These are phyloP conservation scores for Naegleria fowleri DNA, from an alignment of 208 protist genomes.

Conservation along the genomic window DNA sequence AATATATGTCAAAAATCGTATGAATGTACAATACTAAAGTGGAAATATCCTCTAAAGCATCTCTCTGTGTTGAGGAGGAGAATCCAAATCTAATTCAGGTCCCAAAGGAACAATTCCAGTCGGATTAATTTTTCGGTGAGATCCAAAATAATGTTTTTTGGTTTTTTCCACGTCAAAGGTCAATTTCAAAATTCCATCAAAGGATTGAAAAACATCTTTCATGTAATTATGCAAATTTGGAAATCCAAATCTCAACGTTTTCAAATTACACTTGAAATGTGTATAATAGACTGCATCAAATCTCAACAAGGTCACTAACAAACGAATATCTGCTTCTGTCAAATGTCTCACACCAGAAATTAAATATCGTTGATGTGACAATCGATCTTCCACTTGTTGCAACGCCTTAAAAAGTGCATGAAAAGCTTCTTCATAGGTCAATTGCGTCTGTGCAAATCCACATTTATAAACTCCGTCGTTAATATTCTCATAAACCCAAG, in stretches of 20 bases:
- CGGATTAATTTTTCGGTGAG: conserved; percentile 65
- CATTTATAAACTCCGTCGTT: conserved; percentile 80
- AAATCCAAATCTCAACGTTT: conserved; percentile 60
- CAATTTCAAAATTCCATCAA: conserved; percentile 38
- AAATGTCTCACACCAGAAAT: conserved; percentile 34
- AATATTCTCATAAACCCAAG: conserved; percentile 62
- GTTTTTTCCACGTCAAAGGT: conserved; percentile 74
- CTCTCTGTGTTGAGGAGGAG: conserved; percentile 37
- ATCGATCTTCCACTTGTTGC: conserved; percentile 48
- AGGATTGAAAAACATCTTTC: conserved; percentile 68
- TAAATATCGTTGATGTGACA: conserved; percentile 30
- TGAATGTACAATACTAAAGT: no score
- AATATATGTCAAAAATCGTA: no score
- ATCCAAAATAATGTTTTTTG: conserved; percentile 67
- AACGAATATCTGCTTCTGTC: conserved; percentile 71
- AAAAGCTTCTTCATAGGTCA: conserved; percentile 56
- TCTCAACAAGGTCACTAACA: conserved; percentile 71
- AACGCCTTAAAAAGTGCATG: conserved; percentile 47
- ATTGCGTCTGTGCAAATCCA: conserved; percentile 67
- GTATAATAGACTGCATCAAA: conserved; percentile 77
- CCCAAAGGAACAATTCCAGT: conserved; percentile 63
- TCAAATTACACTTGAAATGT: conserved; percentile 74
- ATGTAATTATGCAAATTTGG: conserved; percentile 64
- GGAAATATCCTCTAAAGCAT: not conserved
- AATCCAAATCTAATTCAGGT: conserved; percentile 38